These are phyloP conservation scores for Brasenia schreberi DNA, from an alignment of 164 flowering plant species.

Conservation along the genomic window DNA sequence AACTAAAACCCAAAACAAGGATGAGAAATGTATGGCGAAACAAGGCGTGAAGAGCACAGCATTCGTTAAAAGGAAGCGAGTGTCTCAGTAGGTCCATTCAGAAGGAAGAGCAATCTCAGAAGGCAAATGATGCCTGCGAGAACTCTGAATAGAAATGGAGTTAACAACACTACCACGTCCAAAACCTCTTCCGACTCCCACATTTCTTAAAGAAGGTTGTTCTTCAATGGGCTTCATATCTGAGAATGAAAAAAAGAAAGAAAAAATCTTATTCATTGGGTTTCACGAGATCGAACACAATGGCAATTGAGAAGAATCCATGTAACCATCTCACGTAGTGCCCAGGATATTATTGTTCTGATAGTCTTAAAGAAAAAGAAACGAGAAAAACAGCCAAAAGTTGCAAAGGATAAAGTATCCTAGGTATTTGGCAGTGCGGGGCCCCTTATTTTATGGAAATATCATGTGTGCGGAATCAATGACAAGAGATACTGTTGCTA, in stretches of 20 bases:
- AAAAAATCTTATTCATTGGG: no score
- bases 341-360: no score
- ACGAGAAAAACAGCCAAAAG: no score
- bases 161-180: not conserved
- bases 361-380: no score
- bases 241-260: not conserved
- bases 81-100: not conserved
- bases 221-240: not conserved
- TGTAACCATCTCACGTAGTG: no score
- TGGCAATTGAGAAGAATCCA: no score
- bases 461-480: no score
- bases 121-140: not conserved
- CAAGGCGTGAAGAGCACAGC: not conserved
- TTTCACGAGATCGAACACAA: no score
- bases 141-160: not conserved
- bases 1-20: not conserved
- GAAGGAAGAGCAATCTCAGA: not conserved
- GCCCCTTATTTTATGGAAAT: no score
- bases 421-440: no score
- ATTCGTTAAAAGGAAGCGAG: not conserved
- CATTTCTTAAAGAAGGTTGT: not conserved
- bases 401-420: no score
- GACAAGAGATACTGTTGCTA: no score
- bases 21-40: not conserved
- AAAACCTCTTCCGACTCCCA: not conserved